These are phyloP conservation scores for Russula dissimulans DNA, from an alignment of 768 basidiomycete genomes.

Conservation along the genomic window DNA sequence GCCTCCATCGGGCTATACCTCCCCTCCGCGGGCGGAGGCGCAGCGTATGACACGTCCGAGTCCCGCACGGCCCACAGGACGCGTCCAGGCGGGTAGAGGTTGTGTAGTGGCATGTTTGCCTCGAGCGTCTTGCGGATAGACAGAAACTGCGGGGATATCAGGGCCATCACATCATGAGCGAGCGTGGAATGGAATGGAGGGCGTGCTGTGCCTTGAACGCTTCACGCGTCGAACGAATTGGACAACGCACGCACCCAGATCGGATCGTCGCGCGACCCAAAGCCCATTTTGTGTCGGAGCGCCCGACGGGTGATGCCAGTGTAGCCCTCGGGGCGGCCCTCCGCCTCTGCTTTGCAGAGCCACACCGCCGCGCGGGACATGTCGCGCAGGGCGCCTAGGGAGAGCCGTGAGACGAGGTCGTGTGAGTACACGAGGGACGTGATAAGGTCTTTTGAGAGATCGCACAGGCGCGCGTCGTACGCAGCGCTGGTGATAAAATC, in stretches of 20 bases:
- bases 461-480: conserved; percentile 49
- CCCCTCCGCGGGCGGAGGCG: conserved; percentile 26
- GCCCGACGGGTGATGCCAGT: conserved; percentile 37
- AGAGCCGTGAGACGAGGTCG: conserved; percentile 71
- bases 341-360: conserved; percentile 64
- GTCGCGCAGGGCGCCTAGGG: conserved; percentile 69
- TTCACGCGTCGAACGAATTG: background rate
- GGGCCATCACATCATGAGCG: too few species aligned
- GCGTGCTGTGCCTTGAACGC: background rate
- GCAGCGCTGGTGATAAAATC: conserved; percentile 39
- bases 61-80: conserved; percentile 76
- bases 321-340: conserved; percentile 32
- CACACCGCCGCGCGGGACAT: conserved; percentile 65
- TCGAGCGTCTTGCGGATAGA: conserved; percentile 76
- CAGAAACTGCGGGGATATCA: conserved; percentile 44
- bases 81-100: conserved; percentile 68
- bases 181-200: background rate
- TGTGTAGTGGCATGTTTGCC: conserved; percentile 67
- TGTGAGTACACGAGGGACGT: conserved; percentile 76
- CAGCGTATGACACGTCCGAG: conserved; percentile 53
- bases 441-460: conserved; percentile 52
- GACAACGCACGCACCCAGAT: conserved; percentile 2
- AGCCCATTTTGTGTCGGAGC: conserved; percentile 53
- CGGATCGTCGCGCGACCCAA: conserved; percentile 45
- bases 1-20: conserved; percentile 5